A percentile compares a stretch with the other conserved stretches of the same genome.
These are phyloP conservation scores for Pezicula radicicola DNA, from an alignment of 2,329 filamentous ascomycete species.

Conservation along the genomic window DNA sequence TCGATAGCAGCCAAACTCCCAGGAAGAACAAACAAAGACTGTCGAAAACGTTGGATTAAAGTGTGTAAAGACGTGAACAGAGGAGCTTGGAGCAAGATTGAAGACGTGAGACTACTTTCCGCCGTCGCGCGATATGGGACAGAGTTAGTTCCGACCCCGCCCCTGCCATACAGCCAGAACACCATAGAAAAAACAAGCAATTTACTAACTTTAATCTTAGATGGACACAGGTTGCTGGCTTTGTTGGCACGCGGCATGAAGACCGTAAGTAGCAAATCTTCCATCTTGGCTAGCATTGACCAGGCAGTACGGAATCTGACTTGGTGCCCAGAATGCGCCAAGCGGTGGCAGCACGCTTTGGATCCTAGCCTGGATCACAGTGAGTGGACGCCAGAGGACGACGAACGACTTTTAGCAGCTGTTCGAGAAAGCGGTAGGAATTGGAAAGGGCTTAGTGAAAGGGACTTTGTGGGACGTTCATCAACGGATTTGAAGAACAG, in stretches of 20 bases:
- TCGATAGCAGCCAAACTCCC: slow-evolving; percentile 33
- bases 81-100: slow-evolving; percentile 29
- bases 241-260: background rate
- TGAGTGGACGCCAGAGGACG: too few species aligned
- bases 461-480: too few species aligned
- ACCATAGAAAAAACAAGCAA: too few species aligned
- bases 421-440: too few species aligned
- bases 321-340: slow-evolving; percentile 37
- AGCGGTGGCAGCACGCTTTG: slow-evolving; percentile 41
- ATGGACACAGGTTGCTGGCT: background rate
- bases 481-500: too few species aligned
- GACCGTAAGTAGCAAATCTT: background rate
- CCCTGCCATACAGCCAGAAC: background rate
- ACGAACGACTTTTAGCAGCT: too few species aligned
- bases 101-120: background rate
- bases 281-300: background rate
- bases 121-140: background rate
- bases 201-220: background rate
- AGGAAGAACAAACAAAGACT: slow-evolving; percentile 40
- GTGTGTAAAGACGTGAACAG: slow-evolving; percentile 35
- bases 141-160: too few species aligned
- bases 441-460: too few species aligned
- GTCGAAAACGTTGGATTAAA: slow-evolving; percentile 40
- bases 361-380: slow-evolving; percentile 28
- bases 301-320: background rate